phyloP scores from a whole-genome alignment of 805 yeast genomes.

The Teunomyces cretensis region DNA sequence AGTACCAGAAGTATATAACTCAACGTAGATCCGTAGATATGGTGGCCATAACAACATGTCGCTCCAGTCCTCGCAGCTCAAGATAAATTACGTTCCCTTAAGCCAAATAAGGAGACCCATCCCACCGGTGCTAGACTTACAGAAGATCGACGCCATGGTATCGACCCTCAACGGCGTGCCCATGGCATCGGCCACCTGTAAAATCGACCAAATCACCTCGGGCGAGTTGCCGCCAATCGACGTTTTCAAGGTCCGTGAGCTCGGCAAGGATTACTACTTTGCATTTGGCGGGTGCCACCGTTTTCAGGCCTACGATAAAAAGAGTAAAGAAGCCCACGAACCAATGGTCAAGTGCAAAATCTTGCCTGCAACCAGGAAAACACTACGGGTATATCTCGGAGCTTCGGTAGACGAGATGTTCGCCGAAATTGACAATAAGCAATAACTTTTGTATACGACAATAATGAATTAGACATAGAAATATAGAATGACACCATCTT shows the following conservation, averaged over 20 bases:
- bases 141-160: slow-evolving; percentile 78
- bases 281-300: slow-evolving; percentile 93
- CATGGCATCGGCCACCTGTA: slow-evolving; percentile 61
- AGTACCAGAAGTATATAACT: background rate
- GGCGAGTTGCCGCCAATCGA: slow-evolving; percentile 85
- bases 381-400: slow-evolving; percentile 69
- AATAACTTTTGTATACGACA: background rate
- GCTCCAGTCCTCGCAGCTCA: slow-evolving; percentile 60
- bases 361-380: slow-evolving; percentile 72
- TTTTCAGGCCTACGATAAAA: slow-evolving; percentile 77
- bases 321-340: slow-evolving; percentile 28
- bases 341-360: slow-evolving; percentile 65
- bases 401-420: slow-evolving; percentile 58
- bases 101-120: slow-evolving; percentile 74
- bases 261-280: slow-evolving; percentile 63
- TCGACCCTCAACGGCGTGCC: slow-evolving; percentile 67
- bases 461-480: background rate
- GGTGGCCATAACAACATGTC: slow-evolving; percentile 47
- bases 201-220: slow-evolving; percentile 44
- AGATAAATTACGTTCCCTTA: slow-evolving; percentile 62
- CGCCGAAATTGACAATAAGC: slow-evolving; percentile 1
- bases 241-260: slow-evolving; percentile 64
- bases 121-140: slow-evolving; percentile 75
- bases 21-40: background rate
- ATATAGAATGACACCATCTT: background rate